Evolutionary conservation across 2,329 filamentous ascomycete species (phyloP), one percentile per base, ranked within the genome.

Genomic region (Ophiostoma quercus): DNA sequence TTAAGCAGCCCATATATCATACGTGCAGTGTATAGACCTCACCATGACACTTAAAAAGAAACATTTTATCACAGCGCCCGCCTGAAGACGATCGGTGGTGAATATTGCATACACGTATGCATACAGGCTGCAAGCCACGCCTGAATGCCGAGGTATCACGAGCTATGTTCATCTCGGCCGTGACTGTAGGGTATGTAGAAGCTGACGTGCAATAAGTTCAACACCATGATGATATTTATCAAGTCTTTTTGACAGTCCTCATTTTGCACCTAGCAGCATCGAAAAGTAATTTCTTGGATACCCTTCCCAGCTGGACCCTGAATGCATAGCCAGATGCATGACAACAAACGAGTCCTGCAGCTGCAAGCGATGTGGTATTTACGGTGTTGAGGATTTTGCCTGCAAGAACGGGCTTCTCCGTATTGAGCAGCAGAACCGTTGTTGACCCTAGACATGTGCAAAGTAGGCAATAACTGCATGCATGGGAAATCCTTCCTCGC

Each of bases 331-430:
- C 11, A 25, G 57, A 11, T 62, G 25, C 25, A 62, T 62, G 57
- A 32, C 57, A 62, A 62, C 57, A 62, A 14, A 62, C 25, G 57
- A 62, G 25, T 62, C 57, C 57, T 62, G 25, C 57, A 62, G 57
- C 25, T 62, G 25, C 14, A 62, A 62, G 25, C 57, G 12, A 62
- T 57, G n/a, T 41, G 39, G 12, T 12, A 14, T 41, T 41, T 25
- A 11, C 51, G 22, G n/a, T 57, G 51, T 57, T 9, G 39, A 41
- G 39, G 39, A 12, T 8, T 41, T 14, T 41, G 39, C 39, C 19
- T 1, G 22, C 25, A 57, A 25, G n/a, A 57, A 57, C 22, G 51
- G 51, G 25, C 51, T 25, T 12, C 51, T 47, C 6, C 43, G 43
- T 47, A 25, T 25, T 11, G 25, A 11, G 22, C 2, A 57, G 51